A percentile compares a stretch with the other conserved stretches of the same genome.
These are phyloP conservation scores for Trichoderma asperelloides DNA, from an alignment of 495 filamentous ascomycete genomes.

Conservation along the genomic window DNA sequence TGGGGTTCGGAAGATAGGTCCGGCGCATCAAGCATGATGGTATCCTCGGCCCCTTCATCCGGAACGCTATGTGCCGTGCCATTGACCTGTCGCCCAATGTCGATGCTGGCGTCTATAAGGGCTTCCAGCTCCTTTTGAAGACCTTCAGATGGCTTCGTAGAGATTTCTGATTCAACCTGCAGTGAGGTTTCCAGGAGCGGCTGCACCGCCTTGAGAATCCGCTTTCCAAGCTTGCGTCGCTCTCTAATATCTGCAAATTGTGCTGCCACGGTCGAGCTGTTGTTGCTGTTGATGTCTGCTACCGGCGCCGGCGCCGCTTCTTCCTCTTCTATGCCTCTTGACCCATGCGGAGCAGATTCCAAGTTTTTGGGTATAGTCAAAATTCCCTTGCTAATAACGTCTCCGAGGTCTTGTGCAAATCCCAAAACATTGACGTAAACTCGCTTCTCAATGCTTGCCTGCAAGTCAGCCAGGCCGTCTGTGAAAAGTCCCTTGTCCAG, in stretches of 20 bases:
- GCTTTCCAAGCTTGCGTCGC: constrained; percentile 63
- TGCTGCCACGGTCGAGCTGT: constrained; percentile 21
- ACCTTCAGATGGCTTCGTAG: constrained; percentile 56
- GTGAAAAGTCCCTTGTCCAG: constrained; percentile 70
- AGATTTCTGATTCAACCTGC: constrained; percentile 70
- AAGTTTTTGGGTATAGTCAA: constrained; percentile 23
- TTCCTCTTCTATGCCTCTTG: neutral
- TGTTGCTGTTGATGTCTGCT: neutral
- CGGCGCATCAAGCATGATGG: constrained; percentile 39
- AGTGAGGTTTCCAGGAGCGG: constrained; percentile 66
- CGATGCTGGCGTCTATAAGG: constrained; percentile 53
- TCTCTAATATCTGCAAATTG: constrained; percentile 35
- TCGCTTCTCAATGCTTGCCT: constrained; percentile 56
- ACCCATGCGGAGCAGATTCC: neutral
- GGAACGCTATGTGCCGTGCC: constrained; percentile 19
- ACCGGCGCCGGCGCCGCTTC: too few species aligned
- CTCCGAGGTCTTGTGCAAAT: constrained; percentile 64
- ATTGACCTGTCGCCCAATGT: constrained; percentile 27
- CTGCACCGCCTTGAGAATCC: constrained; percentile 74
- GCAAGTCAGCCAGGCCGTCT: constrained; percentile 52
- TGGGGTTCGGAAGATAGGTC: constrained; percentile 33
- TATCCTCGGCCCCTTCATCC: constrained; percentile 27
- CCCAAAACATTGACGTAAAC: constrained; percentile 65
- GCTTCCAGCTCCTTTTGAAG: constrained; percentile 64
- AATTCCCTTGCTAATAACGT: constrained; percentile 59